phyloP scores from a whole-genome alignment of 2,329 filamentous ascomycete genomes.

The Emergomyces pasteurianus region DNA sequence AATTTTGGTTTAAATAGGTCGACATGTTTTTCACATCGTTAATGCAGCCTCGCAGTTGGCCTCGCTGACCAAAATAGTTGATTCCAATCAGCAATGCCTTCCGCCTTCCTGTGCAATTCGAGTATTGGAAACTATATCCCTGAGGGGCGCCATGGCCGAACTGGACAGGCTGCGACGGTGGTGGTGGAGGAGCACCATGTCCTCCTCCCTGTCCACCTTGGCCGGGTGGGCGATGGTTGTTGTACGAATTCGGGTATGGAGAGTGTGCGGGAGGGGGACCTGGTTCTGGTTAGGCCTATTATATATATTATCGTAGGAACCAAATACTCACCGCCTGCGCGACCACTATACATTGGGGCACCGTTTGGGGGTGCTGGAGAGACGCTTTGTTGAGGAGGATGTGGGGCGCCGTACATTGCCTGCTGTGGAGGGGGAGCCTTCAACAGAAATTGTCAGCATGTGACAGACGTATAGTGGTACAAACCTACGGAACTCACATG shows the following conservation, averaged over 20 bases:
- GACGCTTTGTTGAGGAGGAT: conserved; percentile 22
- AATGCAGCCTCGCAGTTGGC: conserved; percentile 85
- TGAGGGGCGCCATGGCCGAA: conserved; percentile 73
- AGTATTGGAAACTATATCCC: conserved; percentile 79
- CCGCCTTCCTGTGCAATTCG: conserved; percentile 72
- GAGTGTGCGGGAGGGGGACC: conserved; percentile 17
- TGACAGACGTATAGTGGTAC: not conserved
- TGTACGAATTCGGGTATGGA: conserved; percentile 41
- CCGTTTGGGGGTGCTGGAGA: conserved; percentile 23
- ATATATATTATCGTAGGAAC: not conserved
- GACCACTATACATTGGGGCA: conserved; percentile 29
- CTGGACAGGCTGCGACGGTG: conserved; percentile 53
- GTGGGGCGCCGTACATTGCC: conserved; percentile 16
- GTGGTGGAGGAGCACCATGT: conserved; percentile 50
- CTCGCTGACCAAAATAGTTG: conserved; percentile 90
- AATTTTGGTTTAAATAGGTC: conserved; percentile 73
- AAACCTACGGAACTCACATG: conserved; percentile 19
- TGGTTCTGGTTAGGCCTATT: not conserved
- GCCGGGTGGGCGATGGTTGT: conserved; percentile 13
- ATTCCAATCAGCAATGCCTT: conserved; percentile 90
- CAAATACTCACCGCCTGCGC: conserved; percentile 22
- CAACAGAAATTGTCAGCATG: conserved; percentile 1
- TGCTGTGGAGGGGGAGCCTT: not conserved
- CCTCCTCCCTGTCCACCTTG: not conserved
- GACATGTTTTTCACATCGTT: conserved; percentile 99